A percentile compares a stretch with the other conserved stretches of the same genome.
These are phyloP conservation scores for Cyamopsis tetragonoloba DNA, from an alignment of 306 rosid genomes.

Conservation along the genomic window DNA sequence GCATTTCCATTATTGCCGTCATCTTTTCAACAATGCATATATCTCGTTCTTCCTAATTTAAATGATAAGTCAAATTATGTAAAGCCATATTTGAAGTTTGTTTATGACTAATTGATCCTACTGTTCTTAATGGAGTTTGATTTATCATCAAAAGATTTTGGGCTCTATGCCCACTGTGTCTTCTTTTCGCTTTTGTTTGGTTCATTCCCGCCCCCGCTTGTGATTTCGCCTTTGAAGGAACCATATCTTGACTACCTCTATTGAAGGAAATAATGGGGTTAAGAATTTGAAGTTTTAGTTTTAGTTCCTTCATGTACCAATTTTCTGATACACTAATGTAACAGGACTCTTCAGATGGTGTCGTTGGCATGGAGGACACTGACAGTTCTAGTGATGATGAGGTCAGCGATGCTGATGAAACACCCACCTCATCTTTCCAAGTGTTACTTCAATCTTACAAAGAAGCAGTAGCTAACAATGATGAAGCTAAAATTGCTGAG, in stretches of 20 bases:
- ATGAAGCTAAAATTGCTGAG: slow-evolving; percentile 61
- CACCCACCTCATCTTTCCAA: slow-evolving; percentile 46
- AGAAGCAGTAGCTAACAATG: slow-evolving; percentile 70
- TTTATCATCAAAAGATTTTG: neutral
- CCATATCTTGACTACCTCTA: neutral
- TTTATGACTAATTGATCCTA: neutral
- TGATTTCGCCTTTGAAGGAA: slow-evolving; percentile 2
- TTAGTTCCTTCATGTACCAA: slow-evolving; percentile 13
- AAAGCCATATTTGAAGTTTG: slow-evolving; percentile 1
- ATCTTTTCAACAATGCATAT: neutral
- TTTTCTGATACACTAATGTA: slow-evolving; percentile 37
- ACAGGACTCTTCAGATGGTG: slow-evolving; percentile 74
- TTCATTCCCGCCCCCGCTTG: neutral
- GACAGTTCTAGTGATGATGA: slow-evolving; percentile 42
- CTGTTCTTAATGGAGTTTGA: neutral
- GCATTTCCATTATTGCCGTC: neutral
- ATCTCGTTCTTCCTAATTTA: neutral
- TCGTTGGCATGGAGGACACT: slow-evolving; percentile 39
- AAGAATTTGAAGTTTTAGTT: slow-evolving; percentile 13
- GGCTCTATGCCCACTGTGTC: neutral
- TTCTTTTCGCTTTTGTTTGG: neutral
- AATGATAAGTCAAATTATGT: neutral
- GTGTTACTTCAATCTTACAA: slow-evolving; percentile 56
- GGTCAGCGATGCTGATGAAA: slow-evolving; percentile 43
- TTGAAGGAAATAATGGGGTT: neutral